Base-by-base conservation (phyloP, 768 basidiomycete genomes). In the Mycena epipterygia region DNA sequence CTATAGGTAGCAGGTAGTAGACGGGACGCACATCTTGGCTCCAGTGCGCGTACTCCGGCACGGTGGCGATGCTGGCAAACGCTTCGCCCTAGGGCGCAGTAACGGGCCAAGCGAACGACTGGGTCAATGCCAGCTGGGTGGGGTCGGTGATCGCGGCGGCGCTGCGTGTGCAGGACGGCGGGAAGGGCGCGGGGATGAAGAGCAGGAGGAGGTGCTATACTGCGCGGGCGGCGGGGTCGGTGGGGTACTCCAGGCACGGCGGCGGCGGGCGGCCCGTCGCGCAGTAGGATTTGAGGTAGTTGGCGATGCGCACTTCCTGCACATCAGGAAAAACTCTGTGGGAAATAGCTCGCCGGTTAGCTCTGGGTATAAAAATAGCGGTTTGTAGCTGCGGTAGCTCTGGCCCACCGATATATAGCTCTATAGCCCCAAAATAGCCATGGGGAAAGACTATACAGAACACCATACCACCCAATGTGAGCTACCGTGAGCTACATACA, bases 121-220 rank as follows among this genome's bases (percentile, higher is more conserved):
- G 81, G 51, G 58, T 30, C 12, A 71, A 1, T 35, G 82, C 81
- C 13, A 82, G 64, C 1, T 32, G 59, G n/a, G 68, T 51, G 11
- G 72, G 68, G 41, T 70, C 68, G 12, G 59, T 65, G 5, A 66
- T 70, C n/a, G 67, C 25, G 12, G 64, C 16, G 5, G 51, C 51
- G 29, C 1, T 52, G 51, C 56, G 35, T 33, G 64, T 61, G n/a
- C n/a, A n/a, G n/a, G n/a, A 25, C 1, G 25, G 60, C 42, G 68
- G 53, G 35, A 73, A 70, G 5, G 68, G 68, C 7, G 68, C 65
- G 37, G 85, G 83, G 3, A 80, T 77, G 58, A 85, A 86, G 37
- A 84, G 78, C 1, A 81, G 84, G 0, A 83, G 77, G 2, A 86
- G 80, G 32, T 81, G 78, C 32, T 84, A 76, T 0, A 82, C 80